Conservation (phyloP, 1,139 yeast genomes). For the Debaryomyces fabryi region DNA sequence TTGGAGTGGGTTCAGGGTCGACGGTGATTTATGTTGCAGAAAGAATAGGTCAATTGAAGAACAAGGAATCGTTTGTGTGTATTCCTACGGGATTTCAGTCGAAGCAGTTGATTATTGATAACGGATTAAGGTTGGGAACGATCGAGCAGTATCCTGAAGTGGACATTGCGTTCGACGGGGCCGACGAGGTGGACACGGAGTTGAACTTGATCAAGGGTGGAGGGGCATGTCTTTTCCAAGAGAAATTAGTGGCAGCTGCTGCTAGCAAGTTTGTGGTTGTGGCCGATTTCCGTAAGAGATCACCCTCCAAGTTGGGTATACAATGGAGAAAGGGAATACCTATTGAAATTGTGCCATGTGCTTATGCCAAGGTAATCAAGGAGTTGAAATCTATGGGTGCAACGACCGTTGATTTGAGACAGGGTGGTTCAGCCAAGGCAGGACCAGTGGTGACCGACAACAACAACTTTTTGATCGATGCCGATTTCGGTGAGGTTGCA, state of each 20-base stretch:
- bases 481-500: conserved; percentile 80
- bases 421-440: conserved; percentile 91
- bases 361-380: conserved; percentile 73
- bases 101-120: conserved; percentile 78
- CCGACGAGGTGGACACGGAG: conserved; percentile 87
- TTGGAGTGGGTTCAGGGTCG: conserved; percentile 96
- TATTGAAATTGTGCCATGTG: conserved; percentile 89
- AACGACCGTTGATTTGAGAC: conserved; percentile 64
- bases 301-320: conserved; percentile 65
- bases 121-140: conserved; percentile 76
- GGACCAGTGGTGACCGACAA: conserved; percentile 99
- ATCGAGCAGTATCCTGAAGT: conserved; percentile 79
- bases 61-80: conserved; percentile 67
- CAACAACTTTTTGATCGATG: conserved; percentile 90
- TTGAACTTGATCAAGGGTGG: conserved; percentile 96
- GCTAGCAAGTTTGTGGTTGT: conserved; percentile 80
- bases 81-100: conserved; percentile 98
- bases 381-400: conserved; percentile 73
- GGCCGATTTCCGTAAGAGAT: conserved; percentile 88
- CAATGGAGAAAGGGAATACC: conserved; percentile 93
- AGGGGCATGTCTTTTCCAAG: conserved; percentile 97
- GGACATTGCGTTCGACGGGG: conserved; percentile 97
- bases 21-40: conserved; percentile 97
- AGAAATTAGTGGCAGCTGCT: conserved; percentile 86
- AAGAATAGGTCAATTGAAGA: conserved; percentile 72